Percentiles rank a stretch among this genome's conserved stretches.
phyloP scores from a whole-genome alignment of 805 yeast genomes.

The Starmera quercuum region DNA sequence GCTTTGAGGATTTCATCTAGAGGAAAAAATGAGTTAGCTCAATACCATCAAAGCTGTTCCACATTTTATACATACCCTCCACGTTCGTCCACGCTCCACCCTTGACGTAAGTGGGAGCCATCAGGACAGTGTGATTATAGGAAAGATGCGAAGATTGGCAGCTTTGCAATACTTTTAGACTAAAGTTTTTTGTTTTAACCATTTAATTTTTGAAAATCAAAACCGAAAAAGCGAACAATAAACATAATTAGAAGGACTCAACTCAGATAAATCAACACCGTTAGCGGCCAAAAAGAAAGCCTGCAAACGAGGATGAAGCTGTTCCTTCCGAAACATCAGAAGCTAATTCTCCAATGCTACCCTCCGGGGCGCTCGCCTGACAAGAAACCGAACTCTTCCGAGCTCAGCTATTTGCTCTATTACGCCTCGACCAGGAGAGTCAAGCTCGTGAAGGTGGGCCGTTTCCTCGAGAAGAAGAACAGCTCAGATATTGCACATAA shows the following conservation, averaged over 20 bases:
- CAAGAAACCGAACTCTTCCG: conserved; percentile 89
- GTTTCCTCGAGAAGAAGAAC: conserved; percentile 57
- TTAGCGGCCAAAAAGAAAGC: conserved; percentile 5
- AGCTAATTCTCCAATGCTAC: conserved; percentile 83
- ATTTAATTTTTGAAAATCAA: neutral
- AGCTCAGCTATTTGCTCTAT: conserved; percentile 77
- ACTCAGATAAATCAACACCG: no score
- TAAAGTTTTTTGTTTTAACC: no score
- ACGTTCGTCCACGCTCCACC: conserved; percentile 88
- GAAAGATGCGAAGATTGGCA: no score
- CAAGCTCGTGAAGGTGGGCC: conserved; percentile 80
- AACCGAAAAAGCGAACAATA: neutral
- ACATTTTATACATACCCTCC: conserved; percentile 21
- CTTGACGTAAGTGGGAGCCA: conserved; percentile 64
- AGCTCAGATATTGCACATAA: conserved; percentile 49
- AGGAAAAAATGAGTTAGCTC: conserved; percentile 14
- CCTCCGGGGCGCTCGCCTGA: conserved; percentile 84
- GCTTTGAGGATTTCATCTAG: conserved; percentile 80
- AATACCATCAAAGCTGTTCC: neutral
- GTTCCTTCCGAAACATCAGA: conserved; percentile 79
- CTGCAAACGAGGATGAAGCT: conserved; percentile 20
- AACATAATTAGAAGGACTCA: no score
- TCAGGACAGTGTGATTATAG: no score
- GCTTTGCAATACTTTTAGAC: no score
- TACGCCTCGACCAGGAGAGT: conserved; percentile 87